phyloP scores from a whole-genome alignment of 139 green algal species.

The Chlorella ohadii region DNA sequence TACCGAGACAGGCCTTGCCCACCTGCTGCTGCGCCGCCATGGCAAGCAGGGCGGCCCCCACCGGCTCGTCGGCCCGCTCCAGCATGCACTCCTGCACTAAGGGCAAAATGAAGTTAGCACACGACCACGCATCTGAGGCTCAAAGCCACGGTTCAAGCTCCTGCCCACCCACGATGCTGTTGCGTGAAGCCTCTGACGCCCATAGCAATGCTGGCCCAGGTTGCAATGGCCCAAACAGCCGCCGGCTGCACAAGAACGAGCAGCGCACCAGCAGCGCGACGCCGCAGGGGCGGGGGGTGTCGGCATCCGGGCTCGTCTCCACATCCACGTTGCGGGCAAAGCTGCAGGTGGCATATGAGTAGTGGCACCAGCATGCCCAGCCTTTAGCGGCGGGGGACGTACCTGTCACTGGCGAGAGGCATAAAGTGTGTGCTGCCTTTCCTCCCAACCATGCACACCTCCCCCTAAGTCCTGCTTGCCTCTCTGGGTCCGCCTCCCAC shows the following conservation, averaged over 20 bases:
- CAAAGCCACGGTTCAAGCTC: no score
- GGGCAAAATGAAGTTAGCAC: neutral
- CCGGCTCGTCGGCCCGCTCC: slow-evolving; percentile 60
- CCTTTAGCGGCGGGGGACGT: no score
- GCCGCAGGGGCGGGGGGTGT: slow-evolving; percentile 78
- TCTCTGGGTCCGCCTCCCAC: slow-evolving; percentile 69
- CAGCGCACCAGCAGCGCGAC: slow-evolving; percentile 71
- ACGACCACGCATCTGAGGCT: no score
- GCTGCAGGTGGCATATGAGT: slow-evolving; percentile 21
- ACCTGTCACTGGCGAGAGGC: no score
- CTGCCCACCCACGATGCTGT: no score
- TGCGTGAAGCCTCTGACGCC: no score
- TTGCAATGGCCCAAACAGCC: no score
- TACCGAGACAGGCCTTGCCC: neutral
- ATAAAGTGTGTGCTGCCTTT: no score
- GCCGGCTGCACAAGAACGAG: no score
- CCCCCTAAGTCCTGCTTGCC: slow-evolving; percentile 4
- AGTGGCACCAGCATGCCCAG: neutral
- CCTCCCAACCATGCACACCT: no score
- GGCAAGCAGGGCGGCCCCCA: slow-evolving; percentile 58
- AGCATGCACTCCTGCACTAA: slow-evolving; percentile 73
- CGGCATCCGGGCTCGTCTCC: slow-evolving; percentile 76
- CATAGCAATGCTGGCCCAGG: no score
- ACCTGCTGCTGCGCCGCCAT: slow-evolving; percentile 60
- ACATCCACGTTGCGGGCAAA: slow-evolving; percentile 68